A percentile compares a stretch with the other conserved stretches of the same genome.
These are phyloP conservation scores for Ochetophila trinervis DNA, from an alignment of 306 rosid species.

Conservation along the genomic window DNA sequence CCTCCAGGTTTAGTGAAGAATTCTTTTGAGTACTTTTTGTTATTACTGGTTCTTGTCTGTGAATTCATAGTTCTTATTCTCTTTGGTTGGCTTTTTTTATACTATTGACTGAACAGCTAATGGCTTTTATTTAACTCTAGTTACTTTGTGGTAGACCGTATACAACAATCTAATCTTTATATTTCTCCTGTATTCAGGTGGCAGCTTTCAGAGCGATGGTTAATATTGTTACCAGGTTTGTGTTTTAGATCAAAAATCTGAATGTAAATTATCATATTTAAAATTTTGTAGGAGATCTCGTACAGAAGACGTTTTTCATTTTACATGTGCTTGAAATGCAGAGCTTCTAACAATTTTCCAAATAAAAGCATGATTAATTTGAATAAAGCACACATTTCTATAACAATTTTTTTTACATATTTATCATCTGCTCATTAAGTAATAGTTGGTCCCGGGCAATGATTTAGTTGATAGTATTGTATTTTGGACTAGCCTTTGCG, in stretches of 20 bases:
- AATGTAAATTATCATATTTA: constrained; percentile 13
- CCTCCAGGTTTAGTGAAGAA: constrained; percentile 66
- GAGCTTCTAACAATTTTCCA: not conserved
- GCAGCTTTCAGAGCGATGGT: constrained; percentile 99
- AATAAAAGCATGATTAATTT: not conserved
- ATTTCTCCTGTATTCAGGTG: constrained; percentile 56
- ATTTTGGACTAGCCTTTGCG: constrained; percentile 2
- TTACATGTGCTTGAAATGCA: not conserved
- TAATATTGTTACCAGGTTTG: constrained; percentile 90
- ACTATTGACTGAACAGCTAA: constrained; percentile 1
- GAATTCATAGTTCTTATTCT: constrained; percentile 12
- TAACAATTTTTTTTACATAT: not conserved
- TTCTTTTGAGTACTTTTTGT: constrained; percentile 12
- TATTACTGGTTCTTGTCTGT: not conserved
- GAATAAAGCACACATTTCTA: not conserved
- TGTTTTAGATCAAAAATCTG: constrained; percentile 11
- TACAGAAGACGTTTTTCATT: not conserved
- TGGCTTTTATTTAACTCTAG: not conserved
- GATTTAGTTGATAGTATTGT: not conserved
- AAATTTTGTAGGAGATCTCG: not conserved
- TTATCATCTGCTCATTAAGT: not conserved
- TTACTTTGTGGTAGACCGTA: constrained; percentile 2
- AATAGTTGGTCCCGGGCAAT: not conserved
- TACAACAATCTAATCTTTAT: constrained; percentile 32
- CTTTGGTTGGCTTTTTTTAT: not conserved